phyloP scores from a whole-genome alignment of 768 basidiomycete species.

The Boletus rex-veris region DNA sequence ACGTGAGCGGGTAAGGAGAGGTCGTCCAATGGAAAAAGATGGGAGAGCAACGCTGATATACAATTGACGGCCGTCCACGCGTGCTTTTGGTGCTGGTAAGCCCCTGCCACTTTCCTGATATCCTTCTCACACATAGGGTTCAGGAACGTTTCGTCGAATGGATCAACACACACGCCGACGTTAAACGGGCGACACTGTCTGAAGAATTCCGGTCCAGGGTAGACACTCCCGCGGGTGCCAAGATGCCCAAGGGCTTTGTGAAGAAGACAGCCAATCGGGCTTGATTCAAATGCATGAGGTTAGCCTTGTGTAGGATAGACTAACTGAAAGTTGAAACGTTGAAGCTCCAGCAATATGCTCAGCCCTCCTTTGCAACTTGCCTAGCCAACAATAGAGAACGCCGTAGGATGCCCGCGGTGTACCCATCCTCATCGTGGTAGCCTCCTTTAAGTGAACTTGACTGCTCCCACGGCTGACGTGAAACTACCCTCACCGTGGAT shows the following conservation, averaged over 20 bases:
- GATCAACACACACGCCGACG: constrained; percentile 65
- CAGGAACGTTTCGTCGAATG: constrained; percentile 73
- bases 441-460: too few species aligned
- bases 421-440: too few species aligned
- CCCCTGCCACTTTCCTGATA: background rate
- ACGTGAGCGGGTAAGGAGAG: constrained; percentile 58
- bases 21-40: background rate
- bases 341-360: too few species aligned
- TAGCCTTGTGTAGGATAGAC: constrained; percentile 7
- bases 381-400: too few species aligned
- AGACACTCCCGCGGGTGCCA: constrained; percentile 44
- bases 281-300: background rate
- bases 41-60: background rate
- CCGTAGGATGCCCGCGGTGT: too few species aligned
- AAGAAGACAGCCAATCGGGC: constrained; percentile 1
- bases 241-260: constrained; percentile 51
- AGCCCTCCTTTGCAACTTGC: too few species aligned
- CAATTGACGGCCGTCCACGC: constrained; percentile 50
- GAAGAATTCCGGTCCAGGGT: constrained; percentile 56
- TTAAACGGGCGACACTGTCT: constrained; percentile 69
- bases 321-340: background rate
- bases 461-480: background rate
- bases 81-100: constrained; percentile 69
- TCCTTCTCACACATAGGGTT: background rate
- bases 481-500: constrained; percentile 5